Evolutionary conservation across 2,329 filamentous ascomycete genomes (phyloP).

Genomic region (Ophiostoma perfectum): DNA sequence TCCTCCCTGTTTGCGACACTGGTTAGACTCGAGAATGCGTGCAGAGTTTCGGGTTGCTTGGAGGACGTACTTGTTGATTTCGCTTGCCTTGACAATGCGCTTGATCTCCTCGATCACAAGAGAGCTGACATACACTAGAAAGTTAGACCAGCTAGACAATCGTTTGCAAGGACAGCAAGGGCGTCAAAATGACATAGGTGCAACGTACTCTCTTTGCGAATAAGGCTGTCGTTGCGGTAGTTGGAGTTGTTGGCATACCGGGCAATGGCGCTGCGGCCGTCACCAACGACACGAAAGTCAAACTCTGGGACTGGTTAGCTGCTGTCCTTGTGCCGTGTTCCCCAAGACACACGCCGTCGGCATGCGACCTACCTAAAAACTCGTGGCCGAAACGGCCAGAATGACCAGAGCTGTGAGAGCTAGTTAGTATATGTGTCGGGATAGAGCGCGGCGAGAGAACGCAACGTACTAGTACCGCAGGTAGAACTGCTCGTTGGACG

Average conservation of each 20-base stretch:
- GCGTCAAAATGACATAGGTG: too few species aligned
- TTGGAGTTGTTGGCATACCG: conserved; percentile 99
- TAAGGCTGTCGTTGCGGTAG: conserved; percentile 96
- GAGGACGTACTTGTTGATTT: conserved; percentile 82
- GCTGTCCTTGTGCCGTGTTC: background rate
- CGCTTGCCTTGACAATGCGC: conserved; percentile 92
- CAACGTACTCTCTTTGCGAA: conserved; percentile 93
- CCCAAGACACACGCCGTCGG: background rate
- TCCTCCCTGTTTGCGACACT: conserved; percentile 64
- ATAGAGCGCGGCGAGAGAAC: background rate
- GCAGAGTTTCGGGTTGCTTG: too few species aligned
- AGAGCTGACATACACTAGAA: conserved; percentile 87
- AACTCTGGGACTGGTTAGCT: conserved; percentile 61
- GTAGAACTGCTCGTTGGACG: conserved; percentile 79
- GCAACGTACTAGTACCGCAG: conserved; percentile 86
- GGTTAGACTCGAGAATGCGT: too few species aligned
- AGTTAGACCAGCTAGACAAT: conserved; percentile 15
- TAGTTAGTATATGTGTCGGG: background rate
- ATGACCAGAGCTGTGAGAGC: conserved; percentile 72
- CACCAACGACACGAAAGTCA: conserved; percentile 86
- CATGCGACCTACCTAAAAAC: conserved; percentile 67
- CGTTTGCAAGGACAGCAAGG: background rate
- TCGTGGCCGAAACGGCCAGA: conserved; percentile 97
- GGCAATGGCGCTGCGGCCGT: conserved; percentile 87
- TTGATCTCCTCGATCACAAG: conserved; percentile 90